Conservation (phyloP, 176 grass and related monocot genomes). For the Rhipidocladum racemiflorum region DNA sequence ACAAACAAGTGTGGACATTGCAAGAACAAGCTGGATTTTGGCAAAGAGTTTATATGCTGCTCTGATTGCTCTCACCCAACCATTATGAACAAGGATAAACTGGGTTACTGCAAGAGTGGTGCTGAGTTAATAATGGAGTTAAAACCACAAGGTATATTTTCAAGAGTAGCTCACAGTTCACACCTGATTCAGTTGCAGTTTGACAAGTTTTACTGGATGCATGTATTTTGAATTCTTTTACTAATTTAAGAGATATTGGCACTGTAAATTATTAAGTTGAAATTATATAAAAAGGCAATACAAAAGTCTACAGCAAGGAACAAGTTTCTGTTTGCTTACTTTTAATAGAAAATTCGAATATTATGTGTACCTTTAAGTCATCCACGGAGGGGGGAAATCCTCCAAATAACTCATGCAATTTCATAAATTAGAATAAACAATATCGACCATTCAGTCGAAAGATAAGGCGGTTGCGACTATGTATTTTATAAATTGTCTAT, state of each 20-base stretch:
- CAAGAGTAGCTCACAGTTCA: too few species aligned
- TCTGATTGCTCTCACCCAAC: conserved; percentile 72
- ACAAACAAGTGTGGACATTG: conserved; percentile 64
- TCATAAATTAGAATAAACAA: too few species aligned
- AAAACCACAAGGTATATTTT: conserved; percentile 60
- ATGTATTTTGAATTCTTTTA: conserved; percentile 3
- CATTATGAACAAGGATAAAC: conserved; percentile 54
- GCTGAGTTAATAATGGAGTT: conserved; percentile 52
- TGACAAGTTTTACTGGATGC: background rate
- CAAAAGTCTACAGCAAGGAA: background rate
- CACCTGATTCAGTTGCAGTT: too few species aligned
- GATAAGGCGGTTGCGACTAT: too few species aligned
- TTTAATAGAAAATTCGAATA: background rate
- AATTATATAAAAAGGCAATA: background rate
- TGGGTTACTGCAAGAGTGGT: conserved; percentile 70
- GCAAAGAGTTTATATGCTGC: conserved; percentile 71
- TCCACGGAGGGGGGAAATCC: too few species aligned
- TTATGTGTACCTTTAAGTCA: too few species aligned
- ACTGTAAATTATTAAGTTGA: background rate
- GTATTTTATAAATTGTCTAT: background rate
- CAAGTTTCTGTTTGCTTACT: background rate
- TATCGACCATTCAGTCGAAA: too few species aligned
- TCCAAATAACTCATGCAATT: too few species aligned
- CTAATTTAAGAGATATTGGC: background rate
- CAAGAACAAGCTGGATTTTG: conserved; percentile 80